Percentiles rank a stretch among this genome's conserved stretches.
phyloP scores from a whole-genome alignment of 2,329 filamentous ascomycete species.

The Aspergillus thermomutatus region DNA sequence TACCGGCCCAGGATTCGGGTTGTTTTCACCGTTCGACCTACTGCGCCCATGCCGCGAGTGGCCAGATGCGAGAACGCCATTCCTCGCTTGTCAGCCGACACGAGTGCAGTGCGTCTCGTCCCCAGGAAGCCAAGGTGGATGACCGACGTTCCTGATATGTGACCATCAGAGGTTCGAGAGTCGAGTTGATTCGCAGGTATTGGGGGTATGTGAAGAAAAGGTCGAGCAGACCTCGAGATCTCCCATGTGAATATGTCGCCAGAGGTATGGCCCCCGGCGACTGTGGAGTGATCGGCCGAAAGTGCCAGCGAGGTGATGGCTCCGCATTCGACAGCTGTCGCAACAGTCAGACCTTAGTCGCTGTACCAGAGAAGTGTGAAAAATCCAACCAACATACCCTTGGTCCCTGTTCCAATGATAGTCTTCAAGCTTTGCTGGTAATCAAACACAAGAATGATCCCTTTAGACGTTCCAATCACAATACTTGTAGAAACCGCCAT shows the following conservation, averaged over 20 bases:
- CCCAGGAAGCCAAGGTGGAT: constrained; percentile 94
- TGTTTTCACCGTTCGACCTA: constrained; percentile 83
- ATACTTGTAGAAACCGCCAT: constrained; percentile 84
- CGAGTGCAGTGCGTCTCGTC: constrained; percentile 86
- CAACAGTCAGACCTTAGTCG: neutral
- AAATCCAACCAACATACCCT: constrained; percentile 54
- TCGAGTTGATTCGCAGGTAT: constrained; percentile 64
- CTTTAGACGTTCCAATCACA: constrained; percentile 88
- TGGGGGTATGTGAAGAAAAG: constrained; percentile 83
- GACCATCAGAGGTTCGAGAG: constrained; percentile 71
- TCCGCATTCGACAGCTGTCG: constrained; percentile 79
- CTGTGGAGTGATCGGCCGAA: constrained; percentile 87
- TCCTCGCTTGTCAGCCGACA: constrained; percentile 89
- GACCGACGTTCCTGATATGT: constrained; percentile 72
- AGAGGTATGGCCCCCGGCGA: constrained; percentile 84
- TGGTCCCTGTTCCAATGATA: constrained; percentile 90
- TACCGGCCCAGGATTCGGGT: constrained; percentile 89
- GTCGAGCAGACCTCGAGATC: constrained; percentile 72
- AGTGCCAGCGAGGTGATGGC: constrained; percentile 82
- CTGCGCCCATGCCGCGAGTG: constrained; percentile 79
- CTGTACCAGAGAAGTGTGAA: neutral
- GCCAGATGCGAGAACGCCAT: constrained; percentile 99
- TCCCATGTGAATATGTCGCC: constrained; percentile 98
- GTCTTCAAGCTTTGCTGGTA: constrained; percentile 93
- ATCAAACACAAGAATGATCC: constrained; percentile 92